These are phyloP conservation scores for Zarea fungicola DNA, from an alignment of 2,329 filamentous ascomycete species.

Conservation along the genomic window DNA sequence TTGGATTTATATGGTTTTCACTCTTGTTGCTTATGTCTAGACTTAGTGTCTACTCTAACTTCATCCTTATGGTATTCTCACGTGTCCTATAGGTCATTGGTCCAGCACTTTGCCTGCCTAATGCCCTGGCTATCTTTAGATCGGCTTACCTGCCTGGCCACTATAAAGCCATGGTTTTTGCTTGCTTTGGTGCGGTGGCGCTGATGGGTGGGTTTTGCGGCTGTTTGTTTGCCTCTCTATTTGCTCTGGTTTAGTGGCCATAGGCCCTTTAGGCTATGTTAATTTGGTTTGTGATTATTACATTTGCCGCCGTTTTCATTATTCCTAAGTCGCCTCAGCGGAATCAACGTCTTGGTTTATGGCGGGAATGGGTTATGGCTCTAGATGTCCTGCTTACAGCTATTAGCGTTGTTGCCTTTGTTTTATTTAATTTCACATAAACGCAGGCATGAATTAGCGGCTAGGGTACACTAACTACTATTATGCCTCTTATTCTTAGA, in stretches of 20 bases:
- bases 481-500: conserved; percentile 52
- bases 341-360: conserved; percentile 6
- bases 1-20: conserved; percentile 50
- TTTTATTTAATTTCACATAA: conserved; percentile 64
- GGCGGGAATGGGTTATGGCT: conserved; percentile 20
- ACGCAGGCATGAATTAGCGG: conserved; percentile 58
- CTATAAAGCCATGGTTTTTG: conserved; percentile 57
- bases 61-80: conserved; percentile 42
- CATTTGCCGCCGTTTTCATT: conserved; percentile 25
- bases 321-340: conserved; percentile 28
- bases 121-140: conserved; percentile 58
- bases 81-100: conserved; percentile 56
- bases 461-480: conserved; percentile 53
- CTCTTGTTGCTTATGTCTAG: conserved; percentile 48
- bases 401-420: conserved; percentile 48
- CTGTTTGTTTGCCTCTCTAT: conserved; percentile 34
- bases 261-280: conserved; percentile 42
- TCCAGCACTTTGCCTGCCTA: conserved; percentile 58
- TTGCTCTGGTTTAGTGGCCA: conserved; percentile 42
- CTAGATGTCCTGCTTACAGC: conserved; percentile 36
- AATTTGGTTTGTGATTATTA: conserved; percentile 29
- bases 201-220: conserved; percentile 42
- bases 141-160: conserved; percentile 50
- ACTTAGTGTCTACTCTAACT: conserved; percentile 31
- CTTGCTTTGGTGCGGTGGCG: conserved; percentile 41